These are phyloP conservation scores for Nemania bipapillata DNA, from an alignment of 2,329 filamentous ascomycete genomes.

Conservation along the genomic window DNA sequence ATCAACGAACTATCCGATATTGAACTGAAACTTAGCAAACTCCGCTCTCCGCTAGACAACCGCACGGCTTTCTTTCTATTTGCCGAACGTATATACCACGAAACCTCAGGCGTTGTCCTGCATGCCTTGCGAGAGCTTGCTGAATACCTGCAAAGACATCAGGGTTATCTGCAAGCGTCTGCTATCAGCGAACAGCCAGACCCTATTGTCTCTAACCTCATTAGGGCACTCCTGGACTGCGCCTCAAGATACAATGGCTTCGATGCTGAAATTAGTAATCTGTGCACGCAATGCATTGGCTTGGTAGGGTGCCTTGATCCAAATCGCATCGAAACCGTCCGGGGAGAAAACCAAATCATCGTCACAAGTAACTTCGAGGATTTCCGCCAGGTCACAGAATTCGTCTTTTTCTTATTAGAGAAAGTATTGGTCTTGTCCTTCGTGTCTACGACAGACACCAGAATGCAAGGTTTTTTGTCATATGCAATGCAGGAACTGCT, in stretches of 20 bases:
- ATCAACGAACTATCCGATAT: conserved; percentile 76
- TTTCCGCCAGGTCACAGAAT: conserved; percentile 81
- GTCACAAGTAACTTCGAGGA: conserved; percentile 87
- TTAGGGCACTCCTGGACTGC: conserved; percentile 84
- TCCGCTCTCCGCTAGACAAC: conserved; percentile 73
- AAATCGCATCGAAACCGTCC: conserved; percentile 82
- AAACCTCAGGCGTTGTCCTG: conserved; percentile 85
- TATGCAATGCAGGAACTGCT: conserved; percentile 95
- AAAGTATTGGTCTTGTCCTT: conserved; percentile 92
- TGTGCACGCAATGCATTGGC: conserved; percentile 85
- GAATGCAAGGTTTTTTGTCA: conserved; percentile 88
- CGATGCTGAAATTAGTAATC: conserved; percentile 72
- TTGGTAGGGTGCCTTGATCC: conserved; percentile 91
- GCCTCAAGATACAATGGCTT: conserved; percentile 80
- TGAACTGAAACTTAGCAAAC: conserved; percentile 70
- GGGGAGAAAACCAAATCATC: conserved; percentile 83
- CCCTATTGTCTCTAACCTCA: conserved; percentile 74
- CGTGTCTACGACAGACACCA: conserved; percentile 86
- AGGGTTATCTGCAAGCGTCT: conserved; percentile 81
- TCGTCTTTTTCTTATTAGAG: conserved; percentile 85
- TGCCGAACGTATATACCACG: conserved; percentile 77
- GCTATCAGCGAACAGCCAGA: conserved; percentile 86
- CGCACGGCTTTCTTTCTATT: conserved; percentile 77
- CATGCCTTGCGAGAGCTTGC: conserved; percentile 83
- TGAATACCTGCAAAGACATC: conserved; percentile 76